Base-by-base conservation (phyloP, 106 monocot genomes). In the Dendrobium chrysotoxum region DNA sequence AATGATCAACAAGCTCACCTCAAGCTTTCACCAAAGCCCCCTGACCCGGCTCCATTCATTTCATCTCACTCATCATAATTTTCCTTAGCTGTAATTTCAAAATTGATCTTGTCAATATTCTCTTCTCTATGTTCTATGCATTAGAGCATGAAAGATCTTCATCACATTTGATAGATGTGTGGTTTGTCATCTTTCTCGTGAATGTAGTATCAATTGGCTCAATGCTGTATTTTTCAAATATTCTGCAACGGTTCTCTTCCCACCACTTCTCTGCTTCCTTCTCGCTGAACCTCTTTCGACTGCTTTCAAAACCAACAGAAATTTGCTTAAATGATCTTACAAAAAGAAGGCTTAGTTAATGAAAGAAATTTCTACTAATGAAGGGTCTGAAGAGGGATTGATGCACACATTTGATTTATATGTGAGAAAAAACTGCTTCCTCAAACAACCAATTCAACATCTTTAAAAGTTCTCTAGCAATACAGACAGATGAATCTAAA, bases 201-300 rank as follows among this genome's bases (percentile, higher is more conserved):
- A 28, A 5, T 71, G 84, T 55, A 45, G 81, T 61, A 40, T 58
- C 42, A 54, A 76, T 55, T 53, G 46, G 58, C 20, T 87, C 84
- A 7, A 89, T 45, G 26, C 76, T 77, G 81, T 93, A 90, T 53
- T 92, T 91, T 0, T 40, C 23, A 68, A 86, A 86, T 23, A 90
- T 82, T 78, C 88, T 90, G 75, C 35, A 81, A 45, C 88, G 82
- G 55, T 96, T 90, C 72, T 93, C 84, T 58, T 83, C 75, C 96
- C 96, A 96, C 96, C 96, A 96, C 75, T 50, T 68, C 68, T 90
- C 87, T 13, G 96, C 93, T 87, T 90, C 88, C 79, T 85, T 89
- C 75, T 86, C 84, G 40, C 80, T 90, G 54, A 91, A 96, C 83
- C 84, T 86, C 84, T 83, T 96, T 20, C 93, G 89, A 45, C 96